Evolutionary conservation across 495 filamentous ascomycete species (phyloP).

Genomic region (Penicillium verhagenii): DNA sequence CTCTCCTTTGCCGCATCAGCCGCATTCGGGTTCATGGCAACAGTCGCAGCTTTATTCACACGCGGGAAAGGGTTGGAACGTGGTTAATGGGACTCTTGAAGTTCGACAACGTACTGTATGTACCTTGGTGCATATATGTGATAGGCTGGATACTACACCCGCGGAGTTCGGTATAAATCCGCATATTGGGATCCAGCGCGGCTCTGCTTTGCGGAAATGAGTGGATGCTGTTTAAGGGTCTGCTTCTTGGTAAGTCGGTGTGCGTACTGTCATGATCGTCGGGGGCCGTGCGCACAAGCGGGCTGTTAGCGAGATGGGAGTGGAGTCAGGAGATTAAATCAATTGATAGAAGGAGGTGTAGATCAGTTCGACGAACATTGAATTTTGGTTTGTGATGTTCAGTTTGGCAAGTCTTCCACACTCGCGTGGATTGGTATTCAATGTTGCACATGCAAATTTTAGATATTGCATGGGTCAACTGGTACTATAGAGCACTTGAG

Average conservation of each 20-base stretch:
- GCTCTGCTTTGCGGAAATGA: neutral
- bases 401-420: too few species aligned
- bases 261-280: neutral
- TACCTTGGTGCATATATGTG: neutral
- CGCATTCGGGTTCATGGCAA: constrained; percentile 48
- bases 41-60: constrained; percentile 51
- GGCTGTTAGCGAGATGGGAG: neutral
- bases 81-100: constrained; percentile 1
- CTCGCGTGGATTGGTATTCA: too few species aligned
- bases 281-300: neutral
- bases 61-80: constrained; percentile 44
- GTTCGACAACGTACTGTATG: too few species aligned
- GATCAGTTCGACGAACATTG: neutral
- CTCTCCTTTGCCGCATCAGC: constrained; percentile 56
- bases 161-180: neutral
- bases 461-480: too few species aligned
- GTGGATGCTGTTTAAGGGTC: neutral
- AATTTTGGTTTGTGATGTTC: neutral
- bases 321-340: neutral
- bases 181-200: neutral
- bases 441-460: too few species aligned
- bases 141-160: neutral
- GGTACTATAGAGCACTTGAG: too few species aligned
- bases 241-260: neutral
- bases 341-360: neutral